Evolutionary conservation across 306 rosid genomes (phyloP).

Genomic region (Lathyrus aphaca): DNA sequence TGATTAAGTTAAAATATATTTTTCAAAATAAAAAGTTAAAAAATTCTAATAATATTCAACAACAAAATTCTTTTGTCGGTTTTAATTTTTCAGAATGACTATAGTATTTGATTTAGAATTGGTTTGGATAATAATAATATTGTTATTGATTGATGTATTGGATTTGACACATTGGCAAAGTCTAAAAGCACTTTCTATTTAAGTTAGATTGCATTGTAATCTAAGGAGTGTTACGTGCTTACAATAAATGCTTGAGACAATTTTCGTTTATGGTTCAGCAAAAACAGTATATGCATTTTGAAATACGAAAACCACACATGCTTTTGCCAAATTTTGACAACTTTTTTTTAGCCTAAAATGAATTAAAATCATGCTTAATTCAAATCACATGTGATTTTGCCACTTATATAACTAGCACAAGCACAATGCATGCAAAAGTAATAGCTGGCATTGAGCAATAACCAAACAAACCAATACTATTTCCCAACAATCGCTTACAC

Average conservation of each 20-base stretch:
- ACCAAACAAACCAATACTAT: not conserved
- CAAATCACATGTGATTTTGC: not conserved
- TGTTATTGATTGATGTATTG: not conserved
- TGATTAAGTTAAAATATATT: too few relatives aligned
- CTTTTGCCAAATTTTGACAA: not conserved
- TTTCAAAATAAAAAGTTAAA: too few relatives aligned
- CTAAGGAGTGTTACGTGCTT: not conserved
- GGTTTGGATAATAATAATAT: too few relatives aligned
- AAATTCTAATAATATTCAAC: too few relatives aligned
- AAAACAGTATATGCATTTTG: not conserved
- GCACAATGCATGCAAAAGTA: not conserved
- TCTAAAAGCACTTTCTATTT: not conserved
- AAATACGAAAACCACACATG: constrained; percentile 22
- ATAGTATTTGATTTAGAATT: too few relatives aligned
- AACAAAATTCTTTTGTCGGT: too few relatives aligned
- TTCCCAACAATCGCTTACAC: not conserved
- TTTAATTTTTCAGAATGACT: too few relatives aligned
- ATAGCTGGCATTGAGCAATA: not conserved
- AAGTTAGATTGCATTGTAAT: not conserved
- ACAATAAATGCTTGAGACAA: not conserved
- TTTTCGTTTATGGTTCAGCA: not conserved
- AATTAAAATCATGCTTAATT: not conserved
- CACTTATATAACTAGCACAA: not conserved
- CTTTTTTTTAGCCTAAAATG: not conserved
- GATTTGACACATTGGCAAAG: not conserved